These are phyloP conservation scores for Amanita thiersii DNA, from an alignment of 768 basidiomycete species.

Conservation along the genomic window DNA sequence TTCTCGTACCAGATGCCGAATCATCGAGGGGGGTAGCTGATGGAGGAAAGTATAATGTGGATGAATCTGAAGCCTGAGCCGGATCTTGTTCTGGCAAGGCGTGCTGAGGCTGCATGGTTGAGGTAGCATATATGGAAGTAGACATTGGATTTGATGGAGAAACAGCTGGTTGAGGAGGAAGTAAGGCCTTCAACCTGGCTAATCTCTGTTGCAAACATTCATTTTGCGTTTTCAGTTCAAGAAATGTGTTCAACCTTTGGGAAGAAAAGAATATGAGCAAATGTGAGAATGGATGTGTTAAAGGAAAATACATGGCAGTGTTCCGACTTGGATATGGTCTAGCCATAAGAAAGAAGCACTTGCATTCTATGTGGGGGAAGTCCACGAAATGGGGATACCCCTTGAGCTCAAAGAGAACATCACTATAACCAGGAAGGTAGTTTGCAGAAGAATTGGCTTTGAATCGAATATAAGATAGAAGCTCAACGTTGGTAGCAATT, in stretches of 20 bases:
- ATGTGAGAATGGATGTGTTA: neutral
- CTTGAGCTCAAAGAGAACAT: slow-evolving; percentile 64
- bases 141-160: slow-evolving; percentile 16
- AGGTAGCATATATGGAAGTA: slow-evolving; percentile 28
- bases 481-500: slow-evolving; percentile 37
- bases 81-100: neutral
- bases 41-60: slow-evolving; percentile 9
- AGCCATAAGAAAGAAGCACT: slow-evolving; percentile 68
- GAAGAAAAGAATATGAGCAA: neutral
- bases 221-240: slow-evolving; percentile 88
- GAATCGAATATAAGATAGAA: slow-evolving; percentile 55
- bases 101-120: slow-evolving; percentile 17
- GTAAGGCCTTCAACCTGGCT: slow-evolving; percentile 27
- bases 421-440: slow-evolving; percentile 22
- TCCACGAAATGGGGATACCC: slow-evolving; percentile 49
- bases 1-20: neutral
- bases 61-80: slow-evolving; percentile 3
- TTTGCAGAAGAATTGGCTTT: slow-evolving; percentile 30
- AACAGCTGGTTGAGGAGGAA: slow-evolving; percentile 16
- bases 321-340: slow-evolving; percentile 74
- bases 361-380: slow-evolving; percentile 28
- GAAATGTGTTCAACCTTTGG: slow-evolving; percentile 55
- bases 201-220: slow-evolving; percentile 65
- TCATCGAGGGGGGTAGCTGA: slow-evolving; percentile 5
- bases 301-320: slow-evolving; percentile 45